Base-by-base conservation (phyloP, 345 rosid species). In the Linum usitatissimum region DNA sequence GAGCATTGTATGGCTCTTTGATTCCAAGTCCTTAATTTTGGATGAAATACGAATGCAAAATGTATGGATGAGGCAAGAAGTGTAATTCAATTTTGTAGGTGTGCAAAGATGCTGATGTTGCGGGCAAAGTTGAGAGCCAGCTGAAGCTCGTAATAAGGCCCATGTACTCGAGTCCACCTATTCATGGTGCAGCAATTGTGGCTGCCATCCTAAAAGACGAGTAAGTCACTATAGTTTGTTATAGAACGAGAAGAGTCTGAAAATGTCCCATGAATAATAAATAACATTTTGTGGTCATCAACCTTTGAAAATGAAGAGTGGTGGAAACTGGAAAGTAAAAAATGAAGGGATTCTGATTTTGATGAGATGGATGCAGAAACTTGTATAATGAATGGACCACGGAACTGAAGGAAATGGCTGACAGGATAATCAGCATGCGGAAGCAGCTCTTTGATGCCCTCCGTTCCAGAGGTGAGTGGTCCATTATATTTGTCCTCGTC, bases 161-260 rank as follows among this genome's bases (percentile, higher is more conserved):
- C 30, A 76, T 78, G 86, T 81, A 78, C 64, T 81, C 86, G 42
- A 81, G 73, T 38, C 86, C 86, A 1, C 86, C 83, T 38, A 76
- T 78, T 62, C 86, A 81, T 55, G 86, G 86, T 60, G 83, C 86
- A 51, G 65, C 83, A 9, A 76, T 81, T 64, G 83, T 74, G 51
- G 75, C 83, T 71, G 34, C 65, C 45, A 79, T 81, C 64, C 61
- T 81, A 15, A 76, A 69, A 65, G 69, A 76, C 66, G 70, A 83
- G 86, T 78, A 70, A 17, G 12, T 31, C 8, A 70, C 14, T 14
- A 31, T 9, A 15, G 20, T n/a, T n/a, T n/a, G n/a, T n/a, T n/a
- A n/a, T n/a, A n/a, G n/a, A n/a, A n/a, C n/a, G n/a, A n/a, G n/a
- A n/a, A n/a, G n/a, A n/a, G n/a, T n/a, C n/a, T n/a, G n/a, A n/a